phyloP scores from a whole-genome alignment of 2,329 filamentous ascomycete species.

The Plectosphaerella sp. region DNA sequence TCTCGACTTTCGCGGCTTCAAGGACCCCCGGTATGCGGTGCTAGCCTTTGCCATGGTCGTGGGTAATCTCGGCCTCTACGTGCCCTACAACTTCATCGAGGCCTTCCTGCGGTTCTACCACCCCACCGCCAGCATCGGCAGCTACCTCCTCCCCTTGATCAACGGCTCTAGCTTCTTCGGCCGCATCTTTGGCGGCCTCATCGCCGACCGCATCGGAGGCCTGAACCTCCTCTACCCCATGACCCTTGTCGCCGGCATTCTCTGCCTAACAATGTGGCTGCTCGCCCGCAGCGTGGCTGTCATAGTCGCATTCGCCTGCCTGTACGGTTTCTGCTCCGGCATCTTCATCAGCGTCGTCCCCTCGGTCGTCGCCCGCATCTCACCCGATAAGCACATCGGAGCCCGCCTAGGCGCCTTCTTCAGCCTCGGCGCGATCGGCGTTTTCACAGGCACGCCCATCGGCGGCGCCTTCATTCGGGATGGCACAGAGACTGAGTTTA shows the following conservation, averaged over 20 bases:
- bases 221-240: conserved; percentile 10
- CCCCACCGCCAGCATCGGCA: conserved; percentile 27
- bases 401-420: conserved; percentile 5
- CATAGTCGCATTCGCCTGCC: conserved; percentile 5
- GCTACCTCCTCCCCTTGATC: conserved; percentile 37
- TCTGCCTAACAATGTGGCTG: conserved; percentile 7
- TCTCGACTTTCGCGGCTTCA: conserved; percentile 7
- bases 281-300: conserved; percentile 2
- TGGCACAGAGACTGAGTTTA: conserved; percentile 1
- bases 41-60: conserved; percentile 14
- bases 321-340: conserved; percentile 6
- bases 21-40: conserved; percentile 4
- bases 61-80: conserved; percentile 19
- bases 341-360: conserved; percentile 7
- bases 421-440: conserved; percentile 4
- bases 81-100: conserved; percentile 29
- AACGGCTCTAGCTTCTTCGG: conserved; percentile 41
- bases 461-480: conserved; percentile 5
- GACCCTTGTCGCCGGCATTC: conserved; percentile 6
- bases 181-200: conserved; percentile 22
- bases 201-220: conserved; percentile 7
- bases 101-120: conserved; percentile 34
- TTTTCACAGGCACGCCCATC: conserved; percentile 7
- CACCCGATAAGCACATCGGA: conserved; percentile 2
- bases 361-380: conserved; percentile 1